Evolutionary conservation across 441 rosid species (phyloP).

Genomic region (Erodium moschatum): DNA sequence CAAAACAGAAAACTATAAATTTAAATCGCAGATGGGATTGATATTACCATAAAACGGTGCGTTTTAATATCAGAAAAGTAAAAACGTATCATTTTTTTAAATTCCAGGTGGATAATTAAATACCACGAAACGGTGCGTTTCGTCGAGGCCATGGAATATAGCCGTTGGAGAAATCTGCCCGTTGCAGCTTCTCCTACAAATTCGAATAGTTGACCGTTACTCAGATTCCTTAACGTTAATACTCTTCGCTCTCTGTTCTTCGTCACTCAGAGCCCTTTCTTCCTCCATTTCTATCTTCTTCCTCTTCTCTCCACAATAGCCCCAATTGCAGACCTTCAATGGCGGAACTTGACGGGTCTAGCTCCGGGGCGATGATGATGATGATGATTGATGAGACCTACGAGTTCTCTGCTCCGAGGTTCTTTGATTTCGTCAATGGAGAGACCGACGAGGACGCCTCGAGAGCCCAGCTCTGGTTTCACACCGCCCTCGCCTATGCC

Average conservation of each 20-base stretch:
- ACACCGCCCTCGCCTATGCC: conserved; percentile 53
- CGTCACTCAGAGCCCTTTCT: neutral
- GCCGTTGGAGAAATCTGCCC: neutral
- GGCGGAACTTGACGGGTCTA: conserved; percentile 32
- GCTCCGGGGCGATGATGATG: neutral
- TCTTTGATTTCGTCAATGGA: conserved; percentile 59
- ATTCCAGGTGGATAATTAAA: neutral
- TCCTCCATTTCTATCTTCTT: no score
- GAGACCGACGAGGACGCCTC: conserved; percentile 62
- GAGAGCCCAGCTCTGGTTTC: conserved; percentile 81
- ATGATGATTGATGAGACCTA: conserved; percentile 50
- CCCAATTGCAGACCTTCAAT: conserved; percentile 6
- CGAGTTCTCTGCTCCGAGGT: conserved; percentile 83
- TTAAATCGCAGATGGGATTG: no score
- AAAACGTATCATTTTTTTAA: no score
- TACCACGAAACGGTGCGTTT: neutral
- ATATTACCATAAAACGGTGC: no score
- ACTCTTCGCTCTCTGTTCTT: neutral
- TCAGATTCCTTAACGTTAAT: neutral
- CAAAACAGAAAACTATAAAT: neutral
- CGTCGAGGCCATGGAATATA: neutral
- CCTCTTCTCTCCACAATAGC: neutral
- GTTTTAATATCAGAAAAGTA: no score
- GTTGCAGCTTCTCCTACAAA: neutral
- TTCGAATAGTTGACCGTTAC: neutral